These are phyloP conservation scores for Hysterium pulicare DNA, from an alignment of 2,329 filamentous ascomycete species.

Conservation along the genomic window DNA sequence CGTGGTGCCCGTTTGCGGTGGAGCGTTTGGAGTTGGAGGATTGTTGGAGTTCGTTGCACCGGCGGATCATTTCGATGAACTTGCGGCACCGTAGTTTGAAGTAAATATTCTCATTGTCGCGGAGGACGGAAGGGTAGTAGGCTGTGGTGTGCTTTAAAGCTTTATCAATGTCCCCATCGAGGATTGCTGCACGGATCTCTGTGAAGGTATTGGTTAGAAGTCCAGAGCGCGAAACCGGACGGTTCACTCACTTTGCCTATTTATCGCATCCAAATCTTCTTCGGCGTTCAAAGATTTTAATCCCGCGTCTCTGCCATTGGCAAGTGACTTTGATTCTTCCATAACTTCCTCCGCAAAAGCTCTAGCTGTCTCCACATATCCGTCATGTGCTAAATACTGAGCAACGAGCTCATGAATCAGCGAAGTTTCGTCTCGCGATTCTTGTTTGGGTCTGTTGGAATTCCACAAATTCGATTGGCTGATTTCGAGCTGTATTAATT, in stretches of 20 bases:
- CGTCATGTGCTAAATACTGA: conserved; percentile 91
- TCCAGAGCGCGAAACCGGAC: background rate
- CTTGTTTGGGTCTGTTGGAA: conserved; percentile 38
- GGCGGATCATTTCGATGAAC: conserved; percentile 79
- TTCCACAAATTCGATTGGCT: conserved; percentile 14
- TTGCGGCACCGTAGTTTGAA: conserved; percentile 87
- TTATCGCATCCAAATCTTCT: conserved; percentile 82
- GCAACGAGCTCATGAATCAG: conserved; percentile 79
- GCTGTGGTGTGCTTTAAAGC: conserved; percentile 77
- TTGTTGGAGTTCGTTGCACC: conserved; percentile 42
- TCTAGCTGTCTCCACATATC: conserved; percentile 87
- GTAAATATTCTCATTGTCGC: conserved; percentile 76
- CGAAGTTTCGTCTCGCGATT: conserved; percentile 66
- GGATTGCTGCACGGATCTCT: conserved; percentile 83
- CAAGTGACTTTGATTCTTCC: conserved; percentile 67
- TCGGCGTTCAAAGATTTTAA: conserved; percentile 63
- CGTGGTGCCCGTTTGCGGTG: conserved; percentile 24
- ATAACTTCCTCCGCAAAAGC: conserved; percentile 82
- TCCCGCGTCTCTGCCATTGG: conserved; percentile 48
- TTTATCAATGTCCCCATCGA: conserved; percentile 88
- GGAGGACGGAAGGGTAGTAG: conserved; percentile 77
- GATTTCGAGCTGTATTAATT: conserved; percentile 32
- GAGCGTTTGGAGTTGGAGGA: conserved; percentile 22
- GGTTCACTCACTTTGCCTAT: conserved; percentile 69
- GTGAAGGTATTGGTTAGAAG: conserved; percentile 11